Evolutionary conservation across 2,329 filamentous ascomycete species (phyloP), one percentile per base, ranked within the genome.

Genomic region (Raffaelea albimanens): DNA sequence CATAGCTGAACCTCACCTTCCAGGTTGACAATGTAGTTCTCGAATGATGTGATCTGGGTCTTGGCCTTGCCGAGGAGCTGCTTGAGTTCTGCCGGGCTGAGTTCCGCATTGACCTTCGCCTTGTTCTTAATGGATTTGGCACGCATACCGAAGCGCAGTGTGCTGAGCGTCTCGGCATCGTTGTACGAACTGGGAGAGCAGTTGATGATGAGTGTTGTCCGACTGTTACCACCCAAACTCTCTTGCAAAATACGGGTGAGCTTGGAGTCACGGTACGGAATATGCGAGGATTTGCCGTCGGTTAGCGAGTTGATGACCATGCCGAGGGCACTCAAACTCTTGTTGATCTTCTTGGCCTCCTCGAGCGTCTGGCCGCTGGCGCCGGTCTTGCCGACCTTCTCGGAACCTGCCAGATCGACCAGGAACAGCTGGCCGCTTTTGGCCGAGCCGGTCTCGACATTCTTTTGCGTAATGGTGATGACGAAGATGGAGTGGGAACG

Each of bases 51-150:
- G 55, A 93, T 83, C 63, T 96, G 90, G 45, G 78, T 81, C 66
- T 95, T 90, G 14, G 89, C 88, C 67, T 95, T 95, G 69, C 87
- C 90, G 63, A 98, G 81, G 60, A 96, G 76, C 44, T 82, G 76
- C 69, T 97, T 98, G 72, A 98, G 81, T 67, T 98, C 93, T 13
- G 89, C 82, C 41, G 93, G 93, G 60, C 91, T 97, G 59, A 98
- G 79, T 67, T 98, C 93, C 41, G 91, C 90, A 63, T 98, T 98
- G 77, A 98, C 85, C 83, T 97, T 98, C 67, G 93, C 93, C 76
- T 97, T 97, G 74, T 97, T 97, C 83, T 97, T 96, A 73, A 98
- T 98, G 0, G 88, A 87, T 73, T 98, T 98, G 49, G 93, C 93
- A 63, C 93, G 78, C 68, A 93, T 94, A 72, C 93, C 93, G 62